phyloP scores from a whole-genome alignment of 1,284 basidiomycete genomes.

The Pseudozyma hubeiensis region DNA sequence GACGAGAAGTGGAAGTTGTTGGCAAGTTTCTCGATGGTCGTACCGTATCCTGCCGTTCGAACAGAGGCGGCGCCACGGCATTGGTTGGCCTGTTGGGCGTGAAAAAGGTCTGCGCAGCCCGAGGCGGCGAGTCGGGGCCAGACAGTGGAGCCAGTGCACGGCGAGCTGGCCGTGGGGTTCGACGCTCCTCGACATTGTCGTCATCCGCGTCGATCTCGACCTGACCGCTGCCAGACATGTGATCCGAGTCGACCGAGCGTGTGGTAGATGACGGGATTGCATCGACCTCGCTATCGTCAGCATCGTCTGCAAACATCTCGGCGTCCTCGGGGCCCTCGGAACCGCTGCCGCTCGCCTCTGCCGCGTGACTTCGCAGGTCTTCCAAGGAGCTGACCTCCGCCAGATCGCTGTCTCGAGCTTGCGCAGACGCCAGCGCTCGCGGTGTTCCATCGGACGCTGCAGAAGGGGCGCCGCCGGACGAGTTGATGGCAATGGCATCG shows the following conservation, averaged over 20 bases:
- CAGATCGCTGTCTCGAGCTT: conserved; percentile 10
- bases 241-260: conserved; percentile 31
- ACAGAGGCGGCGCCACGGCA: conserved; percentile 34
- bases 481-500: conserved; percentile 41
- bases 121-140: conserved; percentile 23
- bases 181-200: conserved; percentile 51
- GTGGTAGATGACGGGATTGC: conserved; percentile 15
- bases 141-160: conserved; percentile 50
- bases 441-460: conserved; percentile 40
- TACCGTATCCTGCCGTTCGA: conserved; percentile 50
- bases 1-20: conserved; percentile 27
- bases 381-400: conserved; percentile 50
- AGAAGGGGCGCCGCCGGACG: conserved; percentile 19
- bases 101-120: conserved; percentile 15
- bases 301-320: conserved; percentile 63
- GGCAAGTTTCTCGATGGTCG: conserved; percentile 34
- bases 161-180: conserved; percentile 53
- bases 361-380: conserved; percentile 42
- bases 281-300: conserved; percentile 50
- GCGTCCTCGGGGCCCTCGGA: conserved; percentile 64
- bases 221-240: conserved; percentile 7
- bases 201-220: conserved; percentile 7
- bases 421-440: conserved; percentile 24
- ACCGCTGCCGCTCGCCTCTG: conserved; percentile 59
- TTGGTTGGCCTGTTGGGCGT: conserved; percentile 43